These are phyloP conservation scores for Fomitopsis pinicola DNA, from an alignment of 1,284 basidiomycete species.

Conservation along the genomic window DNA sequence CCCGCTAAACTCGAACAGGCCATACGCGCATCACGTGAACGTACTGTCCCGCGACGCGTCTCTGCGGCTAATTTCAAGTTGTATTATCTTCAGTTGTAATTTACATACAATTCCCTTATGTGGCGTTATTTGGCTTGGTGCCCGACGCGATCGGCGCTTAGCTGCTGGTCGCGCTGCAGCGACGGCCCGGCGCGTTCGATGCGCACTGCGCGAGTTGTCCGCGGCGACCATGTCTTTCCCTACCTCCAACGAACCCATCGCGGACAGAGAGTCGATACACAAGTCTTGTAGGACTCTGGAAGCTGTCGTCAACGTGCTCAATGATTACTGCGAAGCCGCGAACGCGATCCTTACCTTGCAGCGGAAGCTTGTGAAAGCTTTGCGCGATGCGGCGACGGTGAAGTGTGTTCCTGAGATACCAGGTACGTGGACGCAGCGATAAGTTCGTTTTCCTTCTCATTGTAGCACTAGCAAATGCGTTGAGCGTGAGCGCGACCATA, in stretches of 20 bases:
- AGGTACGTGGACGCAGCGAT: constrained; percentile 32
- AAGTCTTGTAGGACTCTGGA: constrained; percentile 76
- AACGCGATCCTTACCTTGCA: constrained; percentile 58
- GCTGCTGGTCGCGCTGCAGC: not conserved
- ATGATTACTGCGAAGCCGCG: constrained; percentile 70
- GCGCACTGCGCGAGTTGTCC: not conserved
- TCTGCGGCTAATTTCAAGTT: too few relatives aligned
- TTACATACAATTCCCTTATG: not conserved
- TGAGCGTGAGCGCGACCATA: constrained; percentile 56
- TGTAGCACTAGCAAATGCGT: constrained; percentile 49
- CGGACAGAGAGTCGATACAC: constrained; percentile 67
- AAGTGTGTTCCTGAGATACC: constrained; percentile 61
- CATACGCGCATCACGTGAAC: not conserved
- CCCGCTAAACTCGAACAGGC: not conserved
- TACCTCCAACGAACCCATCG: constrained; percentile 14
- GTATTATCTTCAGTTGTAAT: too few relatives aligned
- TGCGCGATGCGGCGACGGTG: constrained; percentile 57
- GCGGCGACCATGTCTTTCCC: constrained; percentile 11
- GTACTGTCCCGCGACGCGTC: not conserved
- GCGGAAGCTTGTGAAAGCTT: constrained; percentile 68
- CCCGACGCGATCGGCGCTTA: not conserved
- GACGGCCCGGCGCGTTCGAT: not conserved
- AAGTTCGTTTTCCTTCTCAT: not conserved
- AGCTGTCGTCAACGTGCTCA: constrained; percentile 56
- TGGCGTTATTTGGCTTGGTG: not conserved